Percentiles rank a stretch among this genome's conserved stretches.
Conservation (phyloP, 495 filamentous ascomycete genomes). For the Penicillium cataractarum region DNA sequence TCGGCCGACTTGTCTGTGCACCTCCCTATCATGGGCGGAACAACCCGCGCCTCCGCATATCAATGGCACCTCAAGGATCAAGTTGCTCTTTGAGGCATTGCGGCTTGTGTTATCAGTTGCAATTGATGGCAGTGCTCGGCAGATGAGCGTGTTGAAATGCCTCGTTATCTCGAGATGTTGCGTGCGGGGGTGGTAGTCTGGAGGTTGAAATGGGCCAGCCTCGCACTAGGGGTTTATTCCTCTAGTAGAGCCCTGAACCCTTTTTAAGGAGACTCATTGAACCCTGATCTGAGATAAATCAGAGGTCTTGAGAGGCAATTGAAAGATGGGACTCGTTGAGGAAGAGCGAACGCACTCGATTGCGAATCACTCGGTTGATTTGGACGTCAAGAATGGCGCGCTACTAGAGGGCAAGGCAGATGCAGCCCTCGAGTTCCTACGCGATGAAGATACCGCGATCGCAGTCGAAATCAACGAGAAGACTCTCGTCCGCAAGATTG, state of each 20-base stretch:
- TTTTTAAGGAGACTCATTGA: background rate
- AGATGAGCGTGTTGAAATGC: constrained; percentile 1
- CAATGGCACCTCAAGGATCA: background rate
- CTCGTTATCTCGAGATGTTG: constrained; percentile 4
- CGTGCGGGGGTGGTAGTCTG: constrained; percentile 1
- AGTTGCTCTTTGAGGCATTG: constrained; percentile 23
- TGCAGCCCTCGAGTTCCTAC: constrained; percentile 35
- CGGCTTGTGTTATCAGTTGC: constrained; percentile 19
- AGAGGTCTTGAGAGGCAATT: background rate
- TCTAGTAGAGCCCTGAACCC: background rate
- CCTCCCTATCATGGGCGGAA: constrained; percentile 10
- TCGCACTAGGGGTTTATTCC: background rate
- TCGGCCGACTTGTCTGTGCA: constrained; percentile 10
- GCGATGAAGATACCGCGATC: constrained; percentile 16
- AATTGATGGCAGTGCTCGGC: background rate
- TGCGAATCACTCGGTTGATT: constrained; percentile 14
- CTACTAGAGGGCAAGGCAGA: constrained; percentile 27
- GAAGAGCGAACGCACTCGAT: constrained; percentile 8
- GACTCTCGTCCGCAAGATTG: constrained; percentile 42
- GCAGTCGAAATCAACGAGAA: constrained; percentile 36
- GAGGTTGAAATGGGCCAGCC: constrained; percentile 6
- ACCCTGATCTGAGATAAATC: background rate
- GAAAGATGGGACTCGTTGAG: constrained; percentile 16
- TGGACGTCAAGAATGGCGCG: constrained; percentile 21
- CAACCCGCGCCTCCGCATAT: constrained; percentile 14